Conservation (phyloP, 1,284 basidiomycete species). For the Heterobasidion annosum region DNA sequence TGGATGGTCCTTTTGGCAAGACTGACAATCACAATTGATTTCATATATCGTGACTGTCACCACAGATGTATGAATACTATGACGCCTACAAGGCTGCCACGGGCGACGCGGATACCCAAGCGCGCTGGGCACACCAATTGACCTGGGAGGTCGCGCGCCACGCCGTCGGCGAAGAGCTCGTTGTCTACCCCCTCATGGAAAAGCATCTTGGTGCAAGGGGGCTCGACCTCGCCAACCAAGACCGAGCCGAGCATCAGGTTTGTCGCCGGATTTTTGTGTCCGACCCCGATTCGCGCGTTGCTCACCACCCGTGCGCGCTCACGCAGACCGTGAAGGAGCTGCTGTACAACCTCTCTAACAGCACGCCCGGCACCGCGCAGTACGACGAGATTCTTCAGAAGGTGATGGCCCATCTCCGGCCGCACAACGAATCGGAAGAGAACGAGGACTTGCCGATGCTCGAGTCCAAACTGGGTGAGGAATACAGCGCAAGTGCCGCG, state of each 20-base stretch:
- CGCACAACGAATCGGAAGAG: conserved; percentile 52
- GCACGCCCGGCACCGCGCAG: conserved; percentile 31
- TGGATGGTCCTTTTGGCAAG: neutral
- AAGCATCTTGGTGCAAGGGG: conserved; percentile 36
- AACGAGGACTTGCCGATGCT: conserved; percentile 44
- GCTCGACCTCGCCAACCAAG: conserved; percentile 42
- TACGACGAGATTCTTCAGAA: conserved; percentile 31
- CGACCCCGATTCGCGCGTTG: too few species aligned
- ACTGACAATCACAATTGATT: neutral
- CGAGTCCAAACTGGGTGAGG: conserved; percentile 33
- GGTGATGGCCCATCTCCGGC: conserved; percentile 37
- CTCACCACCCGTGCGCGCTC: neutral
- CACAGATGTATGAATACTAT: conserved; percentile 48
- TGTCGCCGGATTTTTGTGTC: neutral
- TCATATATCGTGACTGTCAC: neutral
- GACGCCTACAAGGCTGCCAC: conserved; percentile 36
- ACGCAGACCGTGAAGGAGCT: conserved; percentile 36
- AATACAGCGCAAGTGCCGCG: conserved; percentile 34
- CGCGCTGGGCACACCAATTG: conserved; percentile 47
- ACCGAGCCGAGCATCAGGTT: conserved; percentile 52
- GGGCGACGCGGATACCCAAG: conserved; percentile 38
- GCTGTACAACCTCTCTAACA: conserved; percentile 35
- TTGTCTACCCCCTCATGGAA: conserved; percentile 63
- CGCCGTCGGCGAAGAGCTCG: conserved; percentile 56
- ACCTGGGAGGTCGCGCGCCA: conserved; percentile 55